Evolutionary conservation across 2,329 filamentous ascomycete species (phyloP), one percentile per base, ranked within the genome.

Genomic region (Penicillium sp.): DNA sequence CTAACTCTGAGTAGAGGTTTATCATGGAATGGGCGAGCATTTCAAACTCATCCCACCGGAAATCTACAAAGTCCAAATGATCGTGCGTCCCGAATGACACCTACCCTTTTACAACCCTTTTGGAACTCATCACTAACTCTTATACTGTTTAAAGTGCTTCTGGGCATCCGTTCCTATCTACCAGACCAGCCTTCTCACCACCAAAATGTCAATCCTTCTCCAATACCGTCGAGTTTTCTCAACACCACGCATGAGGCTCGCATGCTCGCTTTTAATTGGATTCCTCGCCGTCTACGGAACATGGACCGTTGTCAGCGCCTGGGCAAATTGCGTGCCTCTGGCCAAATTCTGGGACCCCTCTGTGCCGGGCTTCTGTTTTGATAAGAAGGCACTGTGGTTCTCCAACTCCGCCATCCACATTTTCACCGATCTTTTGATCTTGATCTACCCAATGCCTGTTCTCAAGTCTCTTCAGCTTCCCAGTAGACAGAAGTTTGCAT

Each of bases 391-490:
- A 7, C 68, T 77, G 41, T 78, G 75, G 75, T 75, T 73, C 36
- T 71, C 71, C 9, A 78, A 75, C 46, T 71, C 74, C 1, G 70
- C 60, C 2, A 70, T 77, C 39, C 73, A 73, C 29, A 76, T 78
- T 27, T 42, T 68, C 4, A 77, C 74, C 10, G 75, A 78, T 58
- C 42, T 77, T 23, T 46, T 74, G 23, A 74, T 77, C 26, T 61
- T 78, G 9, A 42, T 69, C 3, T 64, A 73, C 7, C 75, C 75
- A 1, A 75, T 77, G 68, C 74, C 71, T 0, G 67, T 73, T 2
- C 68, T 78, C 10, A 71, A 65, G n/a, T 62, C 62, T 1, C 62
- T 77, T 10, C 69, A 76, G 42, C 61, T 77, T 26, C 71, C 73
- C 1, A 64, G 41, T 13, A 58, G 64, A 21, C 74, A 77, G 50